Conservation (phyloP, 768 basidiomycete species). For the Russula ochroleuca region DNA sequence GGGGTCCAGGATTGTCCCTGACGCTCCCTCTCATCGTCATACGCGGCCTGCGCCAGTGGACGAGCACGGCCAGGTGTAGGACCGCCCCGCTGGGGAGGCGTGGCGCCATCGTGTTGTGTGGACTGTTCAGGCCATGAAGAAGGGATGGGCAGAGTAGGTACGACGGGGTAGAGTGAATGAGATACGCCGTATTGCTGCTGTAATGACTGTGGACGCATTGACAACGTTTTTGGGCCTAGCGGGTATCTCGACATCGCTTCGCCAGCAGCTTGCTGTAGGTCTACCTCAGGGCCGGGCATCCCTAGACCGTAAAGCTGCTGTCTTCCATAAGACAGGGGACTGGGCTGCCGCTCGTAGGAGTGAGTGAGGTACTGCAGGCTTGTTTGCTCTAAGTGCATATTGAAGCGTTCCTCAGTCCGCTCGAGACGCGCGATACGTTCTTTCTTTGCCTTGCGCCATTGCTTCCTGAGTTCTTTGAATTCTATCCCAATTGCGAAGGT, state of each 20-base stretch:
- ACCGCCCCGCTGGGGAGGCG: conserved; percentile 5
- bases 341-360: conserved; percentile 8
- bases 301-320: conserved; percentile 16
- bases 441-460: conserved; percentile 93
- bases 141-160: conserved; percentile 8
- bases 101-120: conserved; percentile 13
- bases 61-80: conserved; percentile 6
- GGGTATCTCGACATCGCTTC: conserved; percentile 11
- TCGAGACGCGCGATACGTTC: conserved; percentile 37
- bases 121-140: conserved; percentile 15
- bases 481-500: conserved; percentile 47
- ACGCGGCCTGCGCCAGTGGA: conserved; percentile 1
- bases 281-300: conserved; percentile 18
- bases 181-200: conserved; percentile 9
- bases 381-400: conserved; percentile 8
- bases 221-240: not conserved
- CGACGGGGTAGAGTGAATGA: conserved; percentile 15
- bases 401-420: conserved; percentile 7
- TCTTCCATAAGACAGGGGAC: conserved; percentile 10
- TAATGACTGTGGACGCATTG: conserved; percentile 13
- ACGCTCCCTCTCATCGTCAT: conserved; percentile 20
- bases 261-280: conserved; percentile 5
- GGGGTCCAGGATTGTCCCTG: conserved; percentile 13
- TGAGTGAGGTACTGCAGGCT: not conserved
- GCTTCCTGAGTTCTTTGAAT: conserved; percentile 96